Evolutionary conservation across 352 stramenopile genomes (phyloP), one percentile per base, ranked within the genome.

Genomic region (Phytophthora foliorum): DNA sequence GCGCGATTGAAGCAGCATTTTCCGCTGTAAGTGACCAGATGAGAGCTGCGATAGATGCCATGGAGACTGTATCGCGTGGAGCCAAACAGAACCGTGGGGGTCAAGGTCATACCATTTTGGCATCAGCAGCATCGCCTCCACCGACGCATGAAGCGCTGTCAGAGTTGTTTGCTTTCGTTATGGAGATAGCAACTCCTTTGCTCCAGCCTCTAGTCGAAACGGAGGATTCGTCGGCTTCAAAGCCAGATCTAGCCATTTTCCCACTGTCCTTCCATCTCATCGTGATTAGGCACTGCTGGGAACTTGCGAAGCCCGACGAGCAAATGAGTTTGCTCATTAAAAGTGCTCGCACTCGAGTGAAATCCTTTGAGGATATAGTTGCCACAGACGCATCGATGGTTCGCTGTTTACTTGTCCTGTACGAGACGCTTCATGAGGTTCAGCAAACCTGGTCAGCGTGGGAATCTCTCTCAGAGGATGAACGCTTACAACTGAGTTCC

Each of bases 211-310:
- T 69, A 3, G 14, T 59, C 9, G 45, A 61, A 21, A 25, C n/a
- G 8, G 38, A 52, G 25, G 44, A 67, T 7, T n/a, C 44, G 3
- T 13, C 57, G 4, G 6, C 24, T 17, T 38, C 45, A 16, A 2
- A 25, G 32, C 14, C 34, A 4, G 51, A 72, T 29, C 22, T 27
- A 55, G 19, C 3, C 9, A 14, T 29, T 19, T 81, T 88, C 22
- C 73, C 80, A 1, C 0, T 84, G 21, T 24, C 61, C 3, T 78
- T 86, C 38, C 80, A 88, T 36, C 10, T 86, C 29, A 32, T 66
- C 4, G 16, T 58, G 2, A 58, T 86, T 19, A 59, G 54, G 1
- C 66, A 76, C 42, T 70, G 66, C 39, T 81, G 74, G 10, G 57
- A 77, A 27, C 32, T 84, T 3, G 59, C 53, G 1, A 75, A 72